Base-by-base conservation (phyloP, 2,329 filamentous ascomycete genomes). In the Fusarium bactridioides region DNA sequence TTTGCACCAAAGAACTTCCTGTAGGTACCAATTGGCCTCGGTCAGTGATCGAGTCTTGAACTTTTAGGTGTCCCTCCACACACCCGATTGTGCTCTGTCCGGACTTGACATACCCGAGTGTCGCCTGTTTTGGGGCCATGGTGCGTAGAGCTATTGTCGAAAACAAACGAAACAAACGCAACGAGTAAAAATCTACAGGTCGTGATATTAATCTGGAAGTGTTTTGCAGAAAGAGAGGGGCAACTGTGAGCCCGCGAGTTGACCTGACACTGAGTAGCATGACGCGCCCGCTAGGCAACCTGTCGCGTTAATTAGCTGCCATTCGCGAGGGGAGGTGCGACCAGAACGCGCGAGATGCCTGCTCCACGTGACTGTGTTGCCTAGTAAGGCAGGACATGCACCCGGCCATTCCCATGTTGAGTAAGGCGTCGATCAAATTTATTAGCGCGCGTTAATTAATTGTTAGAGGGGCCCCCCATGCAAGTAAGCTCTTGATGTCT, bases 1-100 rank as follows among this genome's bases (percentile, higher is more conserved):
- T 87, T 88, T 10, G 86, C 81, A 56, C 90, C 91, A 79, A 98
- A 97, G 84, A 97, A 98, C 80, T 95, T 96, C 69, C 95, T 98
- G 57, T 21, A 55, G 5, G 27, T 29, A 10, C n/a, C 41, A 31
- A 62, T 59, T 40, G 29, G 21, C 27, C 31, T 33, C 48, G 29
- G 70, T 74, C 47, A 73, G 70, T 33, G 21, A 51, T 27, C 21
- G 15, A 33, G 27, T 43, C 61, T 59, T 67, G 48, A 59, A 64
- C 9, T 33, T 33, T n/a, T 25, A 47, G 27, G 16, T 41, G 55
- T 48, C 55, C 61, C 71, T 69, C 62, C 64, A 64, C 84, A 83
- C 81, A 94, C 93, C 91, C 89, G 81, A 95, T 84, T 76, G 91
- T 94, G 79, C 87, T 89, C 85, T 95, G 93, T 73, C 87, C 86